phyloP scores from a whole-genome alignment of 805 yeast genomes.

The Lipomyces sp. region DNA sequence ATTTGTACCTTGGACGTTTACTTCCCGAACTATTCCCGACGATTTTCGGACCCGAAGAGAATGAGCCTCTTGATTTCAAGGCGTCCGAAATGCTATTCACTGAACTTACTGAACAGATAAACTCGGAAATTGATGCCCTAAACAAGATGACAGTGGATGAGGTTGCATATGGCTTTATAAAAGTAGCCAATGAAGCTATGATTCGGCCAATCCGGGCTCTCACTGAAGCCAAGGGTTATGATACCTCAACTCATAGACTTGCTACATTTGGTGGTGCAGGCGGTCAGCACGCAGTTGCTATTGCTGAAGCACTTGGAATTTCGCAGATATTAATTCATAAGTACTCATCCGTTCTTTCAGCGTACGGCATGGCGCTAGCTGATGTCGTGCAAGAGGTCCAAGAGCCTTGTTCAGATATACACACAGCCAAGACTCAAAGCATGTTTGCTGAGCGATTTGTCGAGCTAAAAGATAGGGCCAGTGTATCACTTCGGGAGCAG shows the following conservation, averaged over 20 bases:
- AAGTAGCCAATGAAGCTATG: slow-evolving; percentile 87
- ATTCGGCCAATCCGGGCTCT: slow-evolving; percentile 85
- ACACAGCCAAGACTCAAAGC: slow-evolving; percentile 45
- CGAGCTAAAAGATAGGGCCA: slow-evolving; percentile 52
- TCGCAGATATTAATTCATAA: slow-evolving; percentile 72
- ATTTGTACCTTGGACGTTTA: slow-evolving; percentile 70
- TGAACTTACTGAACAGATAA: slow-evolving; percentile 61
- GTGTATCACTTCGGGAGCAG: slow-evolving; percentile 53
- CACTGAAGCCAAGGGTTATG: slow-evolving; percentile 83
- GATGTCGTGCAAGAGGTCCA: slow-evolving; percentile 83
- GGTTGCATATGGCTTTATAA: slow-evolving; percentile 78
- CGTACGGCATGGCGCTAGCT: slow-evolving; percentile 86
- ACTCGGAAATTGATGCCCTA: slow-evolving; percentile 52
- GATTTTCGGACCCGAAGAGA: slow-evolving; percentile 80
- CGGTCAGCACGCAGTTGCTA: slow-evolving; percentile 84
- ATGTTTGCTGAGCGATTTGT: slow-evolving; percentile 54
- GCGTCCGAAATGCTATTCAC: slow-evolving; percentile 57
- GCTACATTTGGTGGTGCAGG: slow-evolving; percentile 95
- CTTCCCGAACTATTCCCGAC: slow-evolving; percentile 77
- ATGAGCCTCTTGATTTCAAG: slow-evolving; percentile 67
- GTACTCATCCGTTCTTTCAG: slow-evolving; percentile 82
- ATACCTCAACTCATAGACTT: slow-evolving; percentile 65
- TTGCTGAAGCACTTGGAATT: slow-evolving; percentile 74
- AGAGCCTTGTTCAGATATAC: slow-evolving; percentile 63
- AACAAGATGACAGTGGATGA: slow-evolving; percentile 59